phyloP scores from a whole-genome alignment of 1,284 basidiomycete genomes.

The Ustilago vetiveriae region DNA sequence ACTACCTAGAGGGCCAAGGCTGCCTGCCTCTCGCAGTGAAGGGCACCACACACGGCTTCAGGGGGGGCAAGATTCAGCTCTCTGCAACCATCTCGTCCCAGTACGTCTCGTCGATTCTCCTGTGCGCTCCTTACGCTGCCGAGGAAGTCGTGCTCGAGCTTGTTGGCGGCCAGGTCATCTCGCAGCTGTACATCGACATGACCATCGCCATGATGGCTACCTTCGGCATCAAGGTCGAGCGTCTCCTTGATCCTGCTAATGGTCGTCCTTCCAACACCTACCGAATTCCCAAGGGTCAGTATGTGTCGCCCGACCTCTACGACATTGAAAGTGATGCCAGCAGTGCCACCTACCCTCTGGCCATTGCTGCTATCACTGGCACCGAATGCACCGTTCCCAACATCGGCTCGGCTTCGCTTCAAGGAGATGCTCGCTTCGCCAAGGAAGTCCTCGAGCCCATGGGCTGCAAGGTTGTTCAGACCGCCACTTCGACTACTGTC shows the following conservation, averaged over 20 bases:
- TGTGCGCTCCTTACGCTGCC: constrained; percentile 91
- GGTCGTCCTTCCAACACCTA: constrained; percentile 78
- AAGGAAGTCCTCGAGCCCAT: constrained; percentile 91
- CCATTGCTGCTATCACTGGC: constrained; percentile 94
- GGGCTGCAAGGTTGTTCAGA: constrained; percentile 92
- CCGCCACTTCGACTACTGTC: constrained; percentile 88
- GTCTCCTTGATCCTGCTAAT: constrained; percentile 74
- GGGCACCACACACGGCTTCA: constrained; percentile 74
- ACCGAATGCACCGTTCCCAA: constrained; percentile 91
- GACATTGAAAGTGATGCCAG: constrained; percentile 95
- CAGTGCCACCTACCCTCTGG: constrained; percentile 94
- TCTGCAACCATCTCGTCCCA: constrained; percentile 95
- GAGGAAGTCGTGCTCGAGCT: constrained; percentile 87
- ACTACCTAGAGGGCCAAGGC: constrained; percentile 81
- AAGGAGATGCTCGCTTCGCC: constrained; percentile 96
- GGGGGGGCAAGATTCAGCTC: constrained; percentile 84
- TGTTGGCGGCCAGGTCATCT: constrained; percentile 91
- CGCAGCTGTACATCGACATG: constrained; percentile 99
- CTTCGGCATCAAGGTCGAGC: constrained; percentile 85
- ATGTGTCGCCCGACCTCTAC: constrained; percentile 80
- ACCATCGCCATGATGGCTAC: constrained; percentile 96
- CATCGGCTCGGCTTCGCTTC: constrained; percentile 88
- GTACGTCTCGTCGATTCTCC: constrained; percentile 95
- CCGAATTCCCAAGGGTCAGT: constrained; percentile 83
- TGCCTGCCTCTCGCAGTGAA: constrained; percentile 87